Conservation (phyloP, 352 stramenopile genomes). For the Phytophthora ohioensis region DNA sequence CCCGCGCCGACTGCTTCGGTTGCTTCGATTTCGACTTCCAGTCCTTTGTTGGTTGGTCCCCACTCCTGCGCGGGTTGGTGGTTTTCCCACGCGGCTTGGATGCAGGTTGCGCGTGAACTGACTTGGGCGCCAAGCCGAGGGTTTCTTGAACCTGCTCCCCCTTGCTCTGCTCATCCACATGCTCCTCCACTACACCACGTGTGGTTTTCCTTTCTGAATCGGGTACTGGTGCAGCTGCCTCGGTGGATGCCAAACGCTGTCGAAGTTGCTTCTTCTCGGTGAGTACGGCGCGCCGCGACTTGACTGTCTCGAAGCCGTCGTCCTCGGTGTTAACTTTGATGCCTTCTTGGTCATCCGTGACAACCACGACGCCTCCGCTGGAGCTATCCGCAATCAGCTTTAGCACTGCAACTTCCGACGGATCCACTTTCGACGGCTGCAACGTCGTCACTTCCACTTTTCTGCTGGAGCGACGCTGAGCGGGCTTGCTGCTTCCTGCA, state of each 20-base stretch:
- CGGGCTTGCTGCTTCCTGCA: conserved; percentile 9
- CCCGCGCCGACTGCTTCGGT: conserved; percentile 8
- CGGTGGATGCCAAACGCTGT: conserved; percentile 20
- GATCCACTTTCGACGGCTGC: conserved; percentile 13
- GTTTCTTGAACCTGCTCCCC: conserved; percentile 29
- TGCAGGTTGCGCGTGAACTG: conserved; percentile 5
- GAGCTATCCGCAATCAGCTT: conserved; percentile 23
- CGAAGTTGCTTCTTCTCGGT: conserved; percentile 38
- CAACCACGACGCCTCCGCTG: conserved; percentile 12
- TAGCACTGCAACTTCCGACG: neutral
- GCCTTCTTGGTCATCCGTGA: conserved; percentile 11
- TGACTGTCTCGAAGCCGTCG: conserved; percentile 39
- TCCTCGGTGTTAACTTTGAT: conserved; percentile 12
- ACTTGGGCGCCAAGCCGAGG: neutral
- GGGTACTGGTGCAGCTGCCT: conserved; percentile 10
- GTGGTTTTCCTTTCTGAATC: conserved; percentile 15
- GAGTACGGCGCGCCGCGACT: conserved; percentile 33
- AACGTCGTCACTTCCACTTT: neutral
- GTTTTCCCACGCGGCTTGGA: conserved; percentile 16
- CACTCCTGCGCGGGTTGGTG: conserved; percentile 5
- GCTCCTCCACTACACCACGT: neutral
- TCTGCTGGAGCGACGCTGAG: conserved; percentile 5
- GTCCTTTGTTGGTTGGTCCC: conserved; percentile 8
- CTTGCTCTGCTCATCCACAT: conserved; percentile 27
- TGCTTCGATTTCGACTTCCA: conserved; percentile 20